phyloP scores from a whole-genome alignment of 1,284 basidiomycete species.

The Sphagnurus paluster region DNA sequence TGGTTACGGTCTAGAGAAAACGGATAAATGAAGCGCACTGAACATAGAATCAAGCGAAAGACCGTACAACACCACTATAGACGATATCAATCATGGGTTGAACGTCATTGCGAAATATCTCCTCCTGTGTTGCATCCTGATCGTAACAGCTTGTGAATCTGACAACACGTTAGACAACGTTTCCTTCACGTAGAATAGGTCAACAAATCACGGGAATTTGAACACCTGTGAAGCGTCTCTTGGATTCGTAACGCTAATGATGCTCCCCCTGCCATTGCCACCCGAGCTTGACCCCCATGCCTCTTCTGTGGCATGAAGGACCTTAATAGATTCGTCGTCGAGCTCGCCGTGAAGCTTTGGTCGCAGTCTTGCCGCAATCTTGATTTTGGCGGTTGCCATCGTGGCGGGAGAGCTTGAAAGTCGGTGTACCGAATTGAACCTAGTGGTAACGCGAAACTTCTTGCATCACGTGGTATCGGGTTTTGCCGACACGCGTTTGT shows the following conservation, averaged over 20 bases:
- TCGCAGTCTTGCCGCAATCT: conserved; percentile 65
- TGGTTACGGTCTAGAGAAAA: conserved; percentile 62
- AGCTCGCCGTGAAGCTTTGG: conserved; percentile 61
- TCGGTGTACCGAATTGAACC: conserved; percentile 2
- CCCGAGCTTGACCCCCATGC: conserved; percentile 24
- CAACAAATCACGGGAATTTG: conserved; percentile 62
- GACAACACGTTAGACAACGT: neutral
- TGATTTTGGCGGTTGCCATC: conserved; percentile 38
- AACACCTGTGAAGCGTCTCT: conserved; percentile 64
- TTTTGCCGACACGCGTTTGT: conserved; percentile 1
- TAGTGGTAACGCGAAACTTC: neutral
- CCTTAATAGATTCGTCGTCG: conserved; percentile 59
- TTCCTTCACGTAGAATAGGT: neutral
- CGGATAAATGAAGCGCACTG: neutral
- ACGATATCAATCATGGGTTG: conserved; percentile 69
- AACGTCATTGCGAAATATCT: conserved; percentile 72
- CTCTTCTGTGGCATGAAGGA: conserved; percentile 41
- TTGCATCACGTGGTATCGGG: neutral
- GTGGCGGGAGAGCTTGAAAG: conserved; percentile 7
- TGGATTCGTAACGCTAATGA: conserved; percentile 65
- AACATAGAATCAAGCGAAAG: neutral
- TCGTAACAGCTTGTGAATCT: conserved; percentile 75
- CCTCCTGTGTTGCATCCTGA: conserved; percentile 61
- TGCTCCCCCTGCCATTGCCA: conserved; percentile 37
- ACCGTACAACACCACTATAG: conserved; percentile 65